A percentile compares a stretch with the other conserved stretches of the same genome.
These are phyloP conservation scores for Russula griseocarnosa DNA, from an alignment of 768 basidiomycete genomes.

Conservation along the genomic window DNA sequence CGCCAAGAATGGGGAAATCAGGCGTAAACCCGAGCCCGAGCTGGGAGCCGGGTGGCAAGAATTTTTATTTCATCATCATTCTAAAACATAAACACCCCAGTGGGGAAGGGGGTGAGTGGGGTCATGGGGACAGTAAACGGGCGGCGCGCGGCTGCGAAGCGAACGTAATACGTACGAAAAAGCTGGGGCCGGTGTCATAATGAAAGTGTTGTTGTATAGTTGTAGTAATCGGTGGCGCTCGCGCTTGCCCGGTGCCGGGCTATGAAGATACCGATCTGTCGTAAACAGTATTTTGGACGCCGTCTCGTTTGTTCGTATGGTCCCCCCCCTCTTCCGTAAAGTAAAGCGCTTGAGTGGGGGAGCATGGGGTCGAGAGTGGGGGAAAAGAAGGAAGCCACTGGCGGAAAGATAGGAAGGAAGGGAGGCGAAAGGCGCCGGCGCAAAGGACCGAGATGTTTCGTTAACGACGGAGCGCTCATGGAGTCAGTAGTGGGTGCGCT, in stretches of 20 bases:
- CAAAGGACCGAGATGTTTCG: conserved; percentile 22
- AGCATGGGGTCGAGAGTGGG: conserved; percentile 3
- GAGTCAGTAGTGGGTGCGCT: background rate
- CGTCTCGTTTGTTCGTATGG: background rate
- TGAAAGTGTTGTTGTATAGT: background rate
- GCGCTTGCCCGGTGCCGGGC: conserved; percentile 18
- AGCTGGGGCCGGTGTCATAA: too few relatives aligned
- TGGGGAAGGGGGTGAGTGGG: background rate
- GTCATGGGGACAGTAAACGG: conserved; percentile 21
- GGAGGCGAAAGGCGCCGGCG: background rate
- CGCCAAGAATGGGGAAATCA: background rate
- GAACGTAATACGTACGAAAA: conserved; percentile 21
- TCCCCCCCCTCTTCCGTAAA: conserved; percentile 1
- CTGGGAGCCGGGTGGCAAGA: too few relatives aligned
- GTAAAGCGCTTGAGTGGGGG: conserved; percentile 21
- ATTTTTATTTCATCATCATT: too few relatives aligned
- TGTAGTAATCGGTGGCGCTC: conserved; percentile 23
- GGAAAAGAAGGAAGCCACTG: too few relatives aligned
- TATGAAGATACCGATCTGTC: conserved; percentile 22
- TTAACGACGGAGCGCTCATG: conserved; percentile 22
- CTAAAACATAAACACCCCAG: background rate
- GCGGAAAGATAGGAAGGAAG: background rate
- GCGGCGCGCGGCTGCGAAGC: background rate
- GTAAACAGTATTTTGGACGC: conserved; percentile 14
- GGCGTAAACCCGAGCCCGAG: background rate